Evolutionary conservation across 2,329 filamentous ascomycete genomes (phyloP).

Genomic region (Fusarium ambrosium): DNA sequence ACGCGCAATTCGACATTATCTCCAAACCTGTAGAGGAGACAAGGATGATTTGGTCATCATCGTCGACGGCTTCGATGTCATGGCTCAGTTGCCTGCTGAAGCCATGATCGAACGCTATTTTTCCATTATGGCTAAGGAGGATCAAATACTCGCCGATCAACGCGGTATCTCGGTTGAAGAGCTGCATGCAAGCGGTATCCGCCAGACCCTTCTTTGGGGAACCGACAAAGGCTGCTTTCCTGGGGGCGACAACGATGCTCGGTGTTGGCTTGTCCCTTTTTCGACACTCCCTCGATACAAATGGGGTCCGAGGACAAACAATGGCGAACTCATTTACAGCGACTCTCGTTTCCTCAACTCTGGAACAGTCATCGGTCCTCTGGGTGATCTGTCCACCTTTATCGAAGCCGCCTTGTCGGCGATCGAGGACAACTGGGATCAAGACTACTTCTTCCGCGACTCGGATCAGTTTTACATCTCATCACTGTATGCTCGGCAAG

Average conservation of each 20-base stretch:
- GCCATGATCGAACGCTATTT: slow-evolving; percentile 44
- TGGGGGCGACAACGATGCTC: slow-evolving; percentile 14
- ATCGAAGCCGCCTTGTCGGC: slow-evolving; percentile 31
- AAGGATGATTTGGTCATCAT: slow-evolving; percentile 41
- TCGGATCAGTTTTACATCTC: slow-evolving; percentile 43
- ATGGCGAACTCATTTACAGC: slow-evolving; percentile 18
- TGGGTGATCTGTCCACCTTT: slow-evolving; percentile 37
- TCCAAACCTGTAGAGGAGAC: slow-evolving; percentile 6
- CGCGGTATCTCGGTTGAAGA: slow-evolving; percentile 35
- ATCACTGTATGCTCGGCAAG: slow-evolving; percentile 40
- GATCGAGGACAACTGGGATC: slow-evolving; percentile 24
- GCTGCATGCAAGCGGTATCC: slow-evolving; percentile 24
- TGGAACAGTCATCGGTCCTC: slow-evolving; percentile 40
- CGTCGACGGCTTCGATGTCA: slow-evolving; percentile 43
- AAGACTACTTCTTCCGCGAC: slow-evolving; percentile 20
- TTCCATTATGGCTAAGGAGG: slow-evolving; percentile 14
- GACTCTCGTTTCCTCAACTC: slow-evolving; percentile 41
- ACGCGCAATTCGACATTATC: slow-evolving; percentile 29
- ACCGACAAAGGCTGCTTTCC: slow-evolving; percentile 41
- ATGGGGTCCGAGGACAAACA: slow-evolving; percentile 34
- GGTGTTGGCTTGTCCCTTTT: slow-evolving; percentile 39
- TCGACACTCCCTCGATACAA: slow-evolving; percentile 32
- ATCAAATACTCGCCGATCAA: slow-evolving; percentile 38
- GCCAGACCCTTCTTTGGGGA: slow-evolving; percentile 42
- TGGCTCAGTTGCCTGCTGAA: slow-evolving; percentile 43